Conservation (phyloP, 1,139 yeast species). For the Nakaseomyces sp. region DNA sequence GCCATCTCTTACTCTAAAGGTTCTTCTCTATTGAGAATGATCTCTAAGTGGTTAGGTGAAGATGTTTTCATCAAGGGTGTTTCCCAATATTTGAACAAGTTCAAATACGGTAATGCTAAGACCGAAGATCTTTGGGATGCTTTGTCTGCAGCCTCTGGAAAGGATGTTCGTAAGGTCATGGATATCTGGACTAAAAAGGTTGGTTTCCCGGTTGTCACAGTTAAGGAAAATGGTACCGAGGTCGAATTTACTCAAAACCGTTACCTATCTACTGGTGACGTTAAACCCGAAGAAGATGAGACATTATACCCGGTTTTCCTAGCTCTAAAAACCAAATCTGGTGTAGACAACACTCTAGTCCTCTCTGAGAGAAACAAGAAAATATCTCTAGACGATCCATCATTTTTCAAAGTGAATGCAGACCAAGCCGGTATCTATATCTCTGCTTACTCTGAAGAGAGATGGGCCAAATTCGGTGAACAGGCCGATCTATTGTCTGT, state of each 20-base stretch:
- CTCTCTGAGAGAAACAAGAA: conserved; percentile 48
- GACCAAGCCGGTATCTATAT: conserved; percentile 81
- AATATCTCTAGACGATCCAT: conserved; percentile 36
- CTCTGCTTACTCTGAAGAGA: conserved; percentile 64
- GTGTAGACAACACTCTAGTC: conserved; percentile 55
- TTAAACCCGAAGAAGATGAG: conserved; percentile 58
- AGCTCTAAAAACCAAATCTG: conserved; percentile 58
- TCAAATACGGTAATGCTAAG: conserved; percentile 68
- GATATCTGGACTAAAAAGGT: conserved; percentile 73
- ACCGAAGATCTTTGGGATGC: conserved; percentile 78
- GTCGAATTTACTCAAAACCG: conserved; percentile 61
- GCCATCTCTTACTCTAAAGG: conserved; percentile 81
- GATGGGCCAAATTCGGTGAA: conserved; percentile 65
- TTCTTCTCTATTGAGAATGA: conserved; percentile 69
- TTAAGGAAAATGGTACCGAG: conserved; percentile 38
- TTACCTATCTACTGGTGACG: conserved; percentile 73
- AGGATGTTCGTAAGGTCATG: conserved; percentile 67
- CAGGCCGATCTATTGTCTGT: conserved; percentile 70
- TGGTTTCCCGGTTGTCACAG: conserved; percentile 76
- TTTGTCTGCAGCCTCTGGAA: conserved; percentile 61
- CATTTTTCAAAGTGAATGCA: conserved; percentile 69
- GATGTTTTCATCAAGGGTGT: conserved; percentile 73
- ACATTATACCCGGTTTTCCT: conserved; percentile 78
- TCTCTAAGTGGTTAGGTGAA: conserved; percentile 66
- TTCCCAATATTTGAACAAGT: conserved; percentile 57